Percentiles rank a stretch among this genome's conserved stretches.
Evolutionary conservation across 805 yeast genomes (phyloP).

Genomic region (Yarrowia sp.): DNA sequence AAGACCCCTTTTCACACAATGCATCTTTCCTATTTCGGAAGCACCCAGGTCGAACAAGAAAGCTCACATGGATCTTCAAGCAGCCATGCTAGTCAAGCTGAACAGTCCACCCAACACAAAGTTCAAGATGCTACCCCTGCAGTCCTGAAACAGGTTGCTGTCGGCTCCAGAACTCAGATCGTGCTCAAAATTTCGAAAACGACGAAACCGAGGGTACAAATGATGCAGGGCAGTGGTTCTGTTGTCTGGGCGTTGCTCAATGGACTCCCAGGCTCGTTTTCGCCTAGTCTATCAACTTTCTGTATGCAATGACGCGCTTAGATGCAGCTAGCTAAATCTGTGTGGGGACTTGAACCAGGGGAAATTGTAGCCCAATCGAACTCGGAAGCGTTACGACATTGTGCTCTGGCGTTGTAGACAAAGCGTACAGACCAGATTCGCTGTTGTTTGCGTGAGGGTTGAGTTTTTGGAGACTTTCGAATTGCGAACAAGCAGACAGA

Average conservation of each 20-base stretch:
- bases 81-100: not conserved
- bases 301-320: not conserved
- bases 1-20: not conserved
- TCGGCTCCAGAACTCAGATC: constrained; percentile 3
- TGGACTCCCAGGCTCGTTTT: not conserved
- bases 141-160: constrained; percentile 18
- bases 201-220: not conserved
- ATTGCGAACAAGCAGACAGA: not conserved
- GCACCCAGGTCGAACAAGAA: not conserved
- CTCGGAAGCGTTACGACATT: no score
- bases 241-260: not conserved
- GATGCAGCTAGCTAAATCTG: no score
- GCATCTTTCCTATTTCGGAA: not conserved
- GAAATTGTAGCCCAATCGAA: no score
- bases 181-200: not conserved
- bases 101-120: not conserved
- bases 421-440: not conserved
- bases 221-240: not conserved
- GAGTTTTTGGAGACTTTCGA: not conserved
- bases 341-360: no score
- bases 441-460: not conserved
- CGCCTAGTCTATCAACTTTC: not conserved
- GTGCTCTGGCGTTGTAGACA: not conserved
- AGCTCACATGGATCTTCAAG: constrained; percentile 5
- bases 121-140: constrained; percentile 19